phyloP scores from a whole-genome alignment of 192 early-diverging fungal species.

The Glomus cerebriforme region DNA sequence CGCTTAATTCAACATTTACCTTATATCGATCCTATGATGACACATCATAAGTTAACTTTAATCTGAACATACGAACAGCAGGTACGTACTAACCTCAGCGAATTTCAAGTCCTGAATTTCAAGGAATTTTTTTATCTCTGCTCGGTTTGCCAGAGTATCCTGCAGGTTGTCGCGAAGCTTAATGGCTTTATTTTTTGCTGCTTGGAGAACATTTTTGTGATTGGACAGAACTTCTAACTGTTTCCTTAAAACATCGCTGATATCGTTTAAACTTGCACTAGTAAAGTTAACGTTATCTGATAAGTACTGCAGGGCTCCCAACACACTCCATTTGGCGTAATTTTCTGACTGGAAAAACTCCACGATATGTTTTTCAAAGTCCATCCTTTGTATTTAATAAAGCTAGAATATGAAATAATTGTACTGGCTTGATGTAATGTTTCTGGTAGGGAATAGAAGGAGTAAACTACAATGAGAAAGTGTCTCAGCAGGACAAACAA shows the following conservation, averaged over 20 bases:
- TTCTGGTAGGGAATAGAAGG: conserved; percentile 21
- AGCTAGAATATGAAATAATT: too few species aligned
- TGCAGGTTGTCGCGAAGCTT: conserved; percentile 33
- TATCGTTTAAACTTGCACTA: conserved; percentile 32
- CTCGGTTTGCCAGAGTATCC: conserved; percentile 19
- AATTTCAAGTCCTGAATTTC: conserved; percentile 29
- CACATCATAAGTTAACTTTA: conserved; percentile 19
- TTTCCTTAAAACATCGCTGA: conserved; percentile 21
- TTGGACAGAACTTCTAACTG: conserved; percentile 30
- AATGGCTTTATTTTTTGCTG: conserved; percentile 29
- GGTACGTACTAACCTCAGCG: conserved; percentile 17
- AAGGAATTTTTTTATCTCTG: conserved; percentile 26
- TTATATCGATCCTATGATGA: conserved; percentile 29
- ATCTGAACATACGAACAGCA: conserved; percentile 21
- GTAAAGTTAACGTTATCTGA: conserved; percentile 27
- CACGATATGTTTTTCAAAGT: conserved; percentile 27
- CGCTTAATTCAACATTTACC: conserved; percentile 29
- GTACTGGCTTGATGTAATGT: conserved; percentile 31
- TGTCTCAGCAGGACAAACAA: conserved; percentile 23
- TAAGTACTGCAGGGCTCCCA: conserved; percentile 17
- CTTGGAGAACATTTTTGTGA: conserved; percentile 19
- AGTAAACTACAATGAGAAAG: conserved; percentile 22
- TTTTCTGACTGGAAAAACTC: conserved; percentile 27
- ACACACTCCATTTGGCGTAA: conserved; percentile 28
- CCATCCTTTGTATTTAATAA: too few species aligned